Evolutionary conservation across 1,284 basidiomycete species (phyloP).

Genomic region (Ganoderma boninense): DNA sequence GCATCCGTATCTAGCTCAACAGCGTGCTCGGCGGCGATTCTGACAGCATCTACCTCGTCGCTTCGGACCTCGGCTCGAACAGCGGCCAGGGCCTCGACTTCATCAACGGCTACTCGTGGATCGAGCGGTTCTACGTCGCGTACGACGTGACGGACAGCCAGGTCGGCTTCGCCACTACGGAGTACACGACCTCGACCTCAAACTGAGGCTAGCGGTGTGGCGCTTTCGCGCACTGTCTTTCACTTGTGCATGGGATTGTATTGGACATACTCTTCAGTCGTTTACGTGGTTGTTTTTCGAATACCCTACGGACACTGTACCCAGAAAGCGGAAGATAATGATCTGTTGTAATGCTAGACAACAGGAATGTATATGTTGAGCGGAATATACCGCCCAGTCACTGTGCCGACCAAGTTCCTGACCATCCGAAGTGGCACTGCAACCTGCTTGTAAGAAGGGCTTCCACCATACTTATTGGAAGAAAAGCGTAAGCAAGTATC

Average conservation of each 20-base stretch:
- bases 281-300: neutral
- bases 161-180: conserved; percentile 1
- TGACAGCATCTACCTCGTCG: conserved; percentile 54
- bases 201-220: neutral
- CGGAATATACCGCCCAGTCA: too few relatives aligned
- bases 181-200: neutral
- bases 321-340: neutral
- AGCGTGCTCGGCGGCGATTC: conserved; percentile 51
- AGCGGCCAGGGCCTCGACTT: conserved; percentile 41
- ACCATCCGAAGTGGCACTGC: too few relatives aligned
- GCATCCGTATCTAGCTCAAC: conserved; percentile 43
- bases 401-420: too few relatives aligned
- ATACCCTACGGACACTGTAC: neutral
- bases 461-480: too few relatives aligned
- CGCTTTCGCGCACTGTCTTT: neutral
- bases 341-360: neutral
- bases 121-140: conserved; percentile 1
- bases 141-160: neutral
- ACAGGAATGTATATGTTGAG: neutral
- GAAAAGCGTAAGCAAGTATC: too few relatives aligned
- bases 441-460: too few relatives aligned
- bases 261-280: neutral
- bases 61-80: conserved; percentile 47
- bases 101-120: conserved; percentile 30
- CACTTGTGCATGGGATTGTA: neutral